Evolutionary conservation across 495 filamentous ascomycete genomes (phyloP), one percentile per base, ranked within the genome.

Genomic region (Cenococcum geophilum): DNA sequence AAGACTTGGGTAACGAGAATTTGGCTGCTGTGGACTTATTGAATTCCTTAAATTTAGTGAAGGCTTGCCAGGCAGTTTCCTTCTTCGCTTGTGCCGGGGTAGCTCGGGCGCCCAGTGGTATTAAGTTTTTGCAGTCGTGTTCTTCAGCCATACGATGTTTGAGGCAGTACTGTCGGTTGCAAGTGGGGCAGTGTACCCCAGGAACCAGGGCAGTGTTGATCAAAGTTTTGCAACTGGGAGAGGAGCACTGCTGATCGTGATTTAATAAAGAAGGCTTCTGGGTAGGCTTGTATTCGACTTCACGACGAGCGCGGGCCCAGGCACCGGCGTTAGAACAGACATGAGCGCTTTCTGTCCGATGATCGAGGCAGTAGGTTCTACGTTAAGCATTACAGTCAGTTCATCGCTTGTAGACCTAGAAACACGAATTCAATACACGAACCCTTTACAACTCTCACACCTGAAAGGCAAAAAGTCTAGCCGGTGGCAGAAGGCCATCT

Each of bases 391-490:
- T 32, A 21, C 36, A 52, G 40, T 55, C 47, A 62, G 60, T 42
- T 55, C 25, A n/a, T 53, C 9, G 36, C 4, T 18, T 40, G 11
- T 18, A 57, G 36, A 32, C 49, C 20, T 49, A 12, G 36, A 12
- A 14, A 58, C 6, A 32, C 27, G 32, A 18, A 18, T 22, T 14
- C 4, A 18, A 3, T 32, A 20, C 1, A 27, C 25, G 21, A 10
- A 74, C 71, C 74, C 80, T 68, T 76, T 77, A 69, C 93, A 98
- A 71, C 86, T 91, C 74, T 93, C 88, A 80, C 93, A 98, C 66
- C 83, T 80, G 77, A 97, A 98, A 42, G 93, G 93, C 11, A 98
- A 86, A 77, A 97, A 97, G 76, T 97, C 95, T 50, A 97, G 88
- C 70, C 89, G 86, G 72, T 91, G 85, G 81, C 93, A 98, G 80